Evolutionary conservation across 2,329 filamentous ascomycete genomes (phyloP).

Genomic region (Penicillium sp.): DNA sequence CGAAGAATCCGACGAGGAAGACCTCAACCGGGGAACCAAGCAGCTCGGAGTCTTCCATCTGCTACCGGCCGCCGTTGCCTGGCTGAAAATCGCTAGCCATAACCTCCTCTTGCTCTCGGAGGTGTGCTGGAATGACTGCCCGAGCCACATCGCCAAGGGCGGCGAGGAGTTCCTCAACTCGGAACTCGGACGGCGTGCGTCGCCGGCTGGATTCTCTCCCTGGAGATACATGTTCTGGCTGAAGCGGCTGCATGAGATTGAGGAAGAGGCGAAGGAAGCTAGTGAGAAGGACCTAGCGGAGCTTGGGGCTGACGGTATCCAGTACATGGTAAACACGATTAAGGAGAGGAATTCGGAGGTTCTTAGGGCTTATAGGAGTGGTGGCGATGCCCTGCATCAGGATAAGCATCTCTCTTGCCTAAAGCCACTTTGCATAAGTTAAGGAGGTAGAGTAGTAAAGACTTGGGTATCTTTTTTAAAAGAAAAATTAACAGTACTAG

Average conservation of each 20-base stretch:
- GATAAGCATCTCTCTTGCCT: slow-evolving; percentile 4
- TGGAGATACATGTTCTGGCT: slow-evolving; percentile 36
- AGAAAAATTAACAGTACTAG: too few relatives aligned
- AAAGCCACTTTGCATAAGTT: not conserved
- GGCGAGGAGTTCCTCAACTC: slow-evolving; percentile 28
- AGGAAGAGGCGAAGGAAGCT: slow-evolving; percentile 25
- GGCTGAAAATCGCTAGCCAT: slow-evolving; percentile 24
- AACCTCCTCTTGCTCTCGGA: slow-evolving; percentile 30
- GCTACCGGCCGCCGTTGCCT: slow-evolving; percentile 25
- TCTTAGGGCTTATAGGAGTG: slow-evolving; percentile 13
- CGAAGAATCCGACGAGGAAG: slow-evolving; percentile 25
- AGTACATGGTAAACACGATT: slow-evolving; percentile 23
- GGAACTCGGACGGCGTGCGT: slow-evolving; percentile 26
- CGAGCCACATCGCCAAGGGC: slow-evolving; percentile 22
- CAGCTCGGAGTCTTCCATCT: slow-evolving; percentile 20
- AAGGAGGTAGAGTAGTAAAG: too few relatives aligned
- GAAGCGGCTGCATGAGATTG: slow-evolving; percentile 31
- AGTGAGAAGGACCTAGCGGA: slow-evolving; percentile 27
- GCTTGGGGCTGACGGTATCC: slow-evolving; percentile 25
- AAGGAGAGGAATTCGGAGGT: slow-evolving; percentile 26
- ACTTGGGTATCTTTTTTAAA: too few relatives aligned
- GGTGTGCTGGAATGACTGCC: slow-evolving; percentile 28
- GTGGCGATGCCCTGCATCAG: not conserved
- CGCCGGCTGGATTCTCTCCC: slow-evolving; percentile 28
- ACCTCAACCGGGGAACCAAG: slow-evolving; percentile 10